These are phyloP conservation scores for Lactarius hatsudake DNA, from an alignment of 768 basidiomycete species.

Conservation along the genomic window DNA sequence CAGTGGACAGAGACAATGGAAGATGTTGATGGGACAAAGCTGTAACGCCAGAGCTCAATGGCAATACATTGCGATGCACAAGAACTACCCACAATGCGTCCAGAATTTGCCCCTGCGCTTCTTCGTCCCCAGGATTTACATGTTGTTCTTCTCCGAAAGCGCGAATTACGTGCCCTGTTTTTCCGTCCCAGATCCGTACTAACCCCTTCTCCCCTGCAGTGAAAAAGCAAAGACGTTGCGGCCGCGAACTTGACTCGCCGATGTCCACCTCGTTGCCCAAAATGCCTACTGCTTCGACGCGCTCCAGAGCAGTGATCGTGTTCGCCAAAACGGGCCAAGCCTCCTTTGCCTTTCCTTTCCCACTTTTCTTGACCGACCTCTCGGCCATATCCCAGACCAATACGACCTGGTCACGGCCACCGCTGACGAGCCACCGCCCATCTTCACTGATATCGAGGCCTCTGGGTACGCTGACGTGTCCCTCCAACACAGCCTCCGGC, in stretches of 20 bases:
- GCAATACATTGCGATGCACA: slow-evolving; percentile 2
- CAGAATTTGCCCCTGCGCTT: slow-evolving; percentile 82
- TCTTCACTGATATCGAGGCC: slow-evolving; percentile 83
- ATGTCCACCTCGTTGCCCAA: slow-evolving; percentile 51
- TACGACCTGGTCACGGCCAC: slow-evolving; percentile 90
- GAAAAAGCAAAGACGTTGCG: slow-evolving; percentile 60
- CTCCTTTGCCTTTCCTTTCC: slow-evolving; percentile 50
- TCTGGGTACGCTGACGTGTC: slow-evolving; percentile 92
- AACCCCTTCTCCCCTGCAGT: slow-evolving; percentile 91
- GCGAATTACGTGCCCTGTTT: slow-evolving; percentile 59
- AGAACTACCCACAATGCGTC: slow-evolving; percentile 65
- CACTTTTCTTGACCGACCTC: slow-evolving; percentile 35
- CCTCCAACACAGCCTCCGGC: slow-evolving; percentile 83
- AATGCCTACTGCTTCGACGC: slow-evolving; percentile 83
- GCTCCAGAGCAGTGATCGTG: slow-evolving; percentile 81
- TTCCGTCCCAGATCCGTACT: slow-evolving; percentile 81
- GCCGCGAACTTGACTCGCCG: slow-evolving; percentile 40
- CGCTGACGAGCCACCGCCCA: slow-evolving; percentile 87
- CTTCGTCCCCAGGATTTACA: slow-evolving; percentile 51
- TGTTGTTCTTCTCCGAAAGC: slow-evolving; percentile 52
- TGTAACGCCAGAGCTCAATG: slow-evolving; percentile 34
- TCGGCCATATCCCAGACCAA: slow-evolving; percentile 81
- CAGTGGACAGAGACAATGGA: slow-evolving; percentile 81
- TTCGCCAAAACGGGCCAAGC: slow-evolving; percentile 59
- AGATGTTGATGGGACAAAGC: slow-evolving; percentile 64